Percentiles rank a stretch among this genome's conserved stretches.
Evolutionary conservation across 2,329 filamentous ascomycete species (phyloP).

Genomic region (Neopestalotiopsis sp.): DNA sequence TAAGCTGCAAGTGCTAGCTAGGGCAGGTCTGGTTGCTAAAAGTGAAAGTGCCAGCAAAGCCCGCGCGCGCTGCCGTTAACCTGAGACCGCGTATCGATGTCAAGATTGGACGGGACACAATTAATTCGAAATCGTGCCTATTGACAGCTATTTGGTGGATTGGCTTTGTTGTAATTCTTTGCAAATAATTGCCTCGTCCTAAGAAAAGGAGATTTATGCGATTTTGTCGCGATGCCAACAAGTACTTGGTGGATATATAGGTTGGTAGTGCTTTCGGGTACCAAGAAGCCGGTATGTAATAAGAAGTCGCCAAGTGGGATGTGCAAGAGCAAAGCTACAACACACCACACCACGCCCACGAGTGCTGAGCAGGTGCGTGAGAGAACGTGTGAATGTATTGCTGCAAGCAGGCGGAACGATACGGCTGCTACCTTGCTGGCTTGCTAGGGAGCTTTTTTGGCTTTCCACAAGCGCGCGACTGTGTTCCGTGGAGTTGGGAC

Average conservation of each 20-base stretch:
- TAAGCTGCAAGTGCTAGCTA: neutral
- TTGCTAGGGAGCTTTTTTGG: neutral
- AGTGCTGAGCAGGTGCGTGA: neutral
- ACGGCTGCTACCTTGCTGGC: neutral
- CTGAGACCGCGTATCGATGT: conserved; percentile 3
- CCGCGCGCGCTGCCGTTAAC: neutral
- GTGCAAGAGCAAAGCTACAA: neutral
- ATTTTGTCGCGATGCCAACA: neutral
- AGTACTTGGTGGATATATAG: neutral
- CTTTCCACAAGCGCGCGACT: neutral
- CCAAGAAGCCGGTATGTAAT: neutral
- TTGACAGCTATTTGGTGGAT: neutral
- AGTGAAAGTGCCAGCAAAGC: neutral
- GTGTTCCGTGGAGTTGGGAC: conserved; percentile 1
- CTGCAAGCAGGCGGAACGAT: neutral
- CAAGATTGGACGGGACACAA: neutral
- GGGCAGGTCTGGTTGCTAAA: neutral
- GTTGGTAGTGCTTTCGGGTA: neutral
- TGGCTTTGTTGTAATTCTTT: too few relatives aligned
- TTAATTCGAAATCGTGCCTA: neutral
- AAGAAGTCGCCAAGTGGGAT: neutral
- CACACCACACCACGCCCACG: neutral
- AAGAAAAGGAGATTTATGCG: neutral
- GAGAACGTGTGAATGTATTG: neutral
- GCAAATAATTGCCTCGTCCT: neutral